Evolutionary conservation across 768 basidiomycete species (phyloP).

Genomic region (Hebeloma cylindrosporum): DNA sequence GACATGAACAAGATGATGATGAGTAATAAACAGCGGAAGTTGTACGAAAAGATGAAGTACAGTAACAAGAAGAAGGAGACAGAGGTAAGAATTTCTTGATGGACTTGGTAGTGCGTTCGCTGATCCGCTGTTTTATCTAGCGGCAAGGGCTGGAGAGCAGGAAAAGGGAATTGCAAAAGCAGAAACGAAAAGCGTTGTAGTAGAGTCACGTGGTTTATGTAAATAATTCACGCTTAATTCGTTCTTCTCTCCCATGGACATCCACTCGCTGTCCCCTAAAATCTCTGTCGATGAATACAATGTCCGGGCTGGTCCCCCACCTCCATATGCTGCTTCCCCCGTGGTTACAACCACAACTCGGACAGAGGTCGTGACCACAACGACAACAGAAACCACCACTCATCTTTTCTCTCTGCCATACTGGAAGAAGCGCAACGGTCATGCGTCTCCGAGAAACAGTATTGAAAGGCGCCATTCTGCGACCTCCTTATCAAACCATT

Average conservation of each 20-base stretch:
- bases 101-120: not conserved
- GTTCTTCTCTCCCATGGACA: slow-evolving; percentile 9
- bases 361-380: slow-evolving; percentile 45
- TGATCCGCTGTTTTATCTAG: slow-evolving; percentile 34
- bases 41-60: slow-evolving; percentile 93
- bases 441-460: slow-evolving; percentile 2
- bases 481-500: no score
- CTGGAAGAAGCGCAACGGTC: slow-evolving; percentile 54
- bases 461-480: slow-evolving; percentile 18
- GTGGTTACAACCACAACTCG: slow-evolving; percentile 50
- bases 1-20: slow-evolving; percentile 98
- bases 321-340: slow-evolving; percentile 34
- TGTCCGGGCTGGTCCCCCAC: slow-evolving; percentile 10
- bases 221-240: not conserved
- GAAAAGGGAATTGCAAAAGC: slow-evolving; percentile 44
- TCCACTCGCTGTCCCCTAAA: slow-evolving; percentile 7
- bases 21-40: slow-evolving; percentile 91
- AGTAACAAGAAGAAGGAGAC: slow-evolving; percentile 71
- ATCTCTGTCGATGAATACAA: slow-evolving; percentile 4
- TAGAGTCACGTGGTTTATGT: no score
- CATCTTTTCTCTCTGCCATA: slow-evolving; percentile 68
- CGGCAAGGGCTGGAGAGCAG: slow-evolving; percentile 60
- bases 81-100: slow-evolving; percentile 59
- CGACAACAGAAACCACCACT: slow-evolving; percentile 48
- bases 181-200: slow-evolving; percentile 56